A percentile compares a stretch with the other conserved stretches of the same genome.
phyloP scores from a whole-genome alignment of 306 rosid genomes.

The Lithocarpus polystachyus region DNA sequence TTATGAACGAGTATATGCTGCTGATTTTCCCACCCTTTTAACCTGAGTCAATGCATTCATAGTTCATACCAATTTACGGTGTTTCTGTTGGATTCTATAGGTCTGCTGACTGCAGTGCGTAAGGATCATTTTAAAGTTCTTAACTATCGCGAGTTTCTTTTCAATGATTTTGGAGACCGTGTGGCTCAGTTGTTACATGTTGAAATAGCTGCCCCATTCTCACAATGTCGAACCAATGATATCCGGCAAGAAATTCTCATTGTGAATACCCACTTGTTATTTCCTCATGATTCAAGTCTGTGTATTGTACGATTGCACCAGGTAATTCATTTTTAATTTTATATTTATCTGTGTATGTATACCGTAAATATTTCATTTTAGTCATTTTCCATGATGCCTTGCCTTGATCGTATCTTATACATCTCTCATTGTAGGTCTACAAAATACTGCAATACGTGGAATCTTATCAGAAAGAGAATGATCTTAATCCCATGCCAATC shows the following conservation, averaged over 20 bases:
- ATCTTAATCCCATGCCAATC: slow-evolving; percentile 86
- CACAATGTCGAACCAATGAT: slow-evolving; percentile 36
- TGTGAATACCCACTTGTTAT: slow-evolving; percentile 54
- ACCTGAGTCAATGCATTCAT: background rate
- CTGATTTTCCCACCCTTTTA: background rate
- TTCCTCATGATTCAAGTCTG: slow-evolving; percentile 59
- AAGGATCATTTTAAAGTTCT: slow-evolving; percentile 47
- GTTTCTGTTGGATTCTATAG: slow-evolving; percentile 28
- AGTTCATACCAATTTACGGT: slow-evolving; percentile 2
- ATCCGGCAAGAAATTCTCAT: slow-evolving; percentile 54
- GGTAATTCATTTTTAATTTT: slow-evolving; percentile 30
- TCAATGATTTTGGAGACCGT: slow-evolving; percentile 59
- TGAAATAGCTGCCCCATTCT: slow-evolving; percentile 34
- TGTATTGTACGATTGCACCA: slow-evolving; percentile 49
- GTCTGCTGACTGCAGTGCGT: slow-evolving; percentile 58
- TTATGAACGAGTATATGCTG: background rate
- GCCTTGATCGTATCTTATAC: background rate
- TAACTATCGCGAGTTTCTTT: slow-evolving; percentile 53
- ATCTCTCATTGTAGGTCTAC: slow-evolving; percentile 55
- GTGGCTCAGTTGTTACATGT: slow-evolving; percentile 63
- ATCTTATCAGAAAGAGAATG: slow-evolving; percentile 76
- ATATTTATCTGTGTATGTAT: background rate
- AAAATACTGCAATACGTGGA: slow-evolving; percentile 82
- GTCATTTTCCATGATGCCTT: background rate
- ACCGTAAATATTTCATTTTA: background rate